phyloP scores from a whole-genome alignment of 805 yeast species.

The Dipodascus albidus region DNA sequence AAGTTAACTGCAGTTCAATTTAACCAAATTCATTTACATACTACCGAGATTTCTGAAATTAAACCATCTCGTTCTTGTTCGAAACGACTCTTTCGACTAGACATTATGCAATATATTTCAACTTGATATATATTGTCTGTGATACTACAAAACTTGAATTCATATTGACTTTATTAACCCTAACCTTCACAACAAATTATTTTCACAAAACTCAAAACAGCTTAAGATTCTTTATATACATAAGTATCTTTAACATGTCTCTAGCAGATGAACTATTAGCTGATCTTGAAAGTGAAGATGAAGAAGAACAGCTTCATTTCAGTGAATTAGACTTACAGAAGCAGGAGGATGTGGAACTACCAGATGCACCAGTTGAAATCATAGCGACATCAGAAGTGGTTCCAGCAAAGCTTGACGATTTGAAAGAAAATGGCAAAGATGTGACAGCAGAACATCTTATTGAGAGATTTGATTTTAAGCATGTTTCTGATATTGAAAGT shows the following conservation, averaged over 20 bases:
- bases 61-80: constrained; percentile 49
- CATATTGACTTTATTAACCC: no score
- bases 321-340: constrained; percentile 8
- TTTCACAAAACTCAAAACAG: no score
- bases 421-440: constrained; percentile 7
- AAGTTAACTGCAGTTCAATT: not conserved
- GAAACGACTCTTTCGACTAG: constrained; percentile 25
- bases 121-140: no score
- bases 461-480: constrained; percentile 6
- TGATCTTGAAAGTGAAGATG: constrained; percentile 24
- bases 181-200: no score
- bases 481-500: constrained; percentile 4
- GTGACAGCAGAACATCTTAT: constrained; percentile 11
- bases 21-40: constrained; percentile 20
- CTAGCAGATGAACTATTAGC: constrained; percentile 31
- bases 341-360: constrained; percentile 7
- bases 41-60: constrained; percentile 42
- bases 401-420: not conserved
- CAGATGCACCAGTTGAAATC: not conserved
- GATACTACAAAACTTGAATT: no score
- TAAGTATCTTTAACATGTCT: constrained; percentile 19
- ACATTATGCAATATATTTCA: not conserved
- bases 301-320: constrained; percentile 2
- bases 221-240: no score
- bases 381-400: not conserved